Percentiles rank a stretch among this genome's conserved stretches.
These are phyloP conservation scores for Candida hungchunana DNA, from an alignment of 805 yeast genomes.

Conservation along the genomic window DNA sequence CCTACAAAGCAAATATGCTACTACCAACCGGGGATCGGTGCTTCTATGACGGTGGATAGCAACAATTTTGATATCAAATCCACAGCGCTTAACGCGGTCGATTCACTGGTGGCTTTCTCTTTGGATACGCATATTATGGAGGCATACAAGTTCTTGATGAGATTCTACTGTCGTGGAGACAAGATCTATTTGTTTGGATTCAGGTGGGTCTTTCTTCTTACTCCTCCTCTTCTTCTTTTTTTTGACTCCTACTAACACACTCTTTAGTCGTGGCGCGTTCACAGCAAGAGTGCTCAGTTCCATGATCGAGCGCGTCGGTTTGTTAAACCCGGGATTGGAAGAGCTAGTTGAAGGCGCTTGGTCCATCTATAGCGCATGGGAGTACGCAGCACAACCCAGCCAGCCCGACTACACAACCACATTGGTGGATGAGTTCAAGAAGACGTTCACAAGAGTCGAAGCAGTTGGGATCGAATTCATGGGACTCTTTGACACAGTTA, in stretches of 20 bases:
- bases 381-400: conserved; percentile 52
- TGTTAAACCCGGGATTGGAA: conserved; percentile 51
- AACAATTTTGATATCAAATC: conserved; percentile 19
- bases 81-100: conserved; percentile 29
- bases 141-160: conserved; percentile 52
- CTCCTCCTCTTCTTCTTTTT: too few species aligned
- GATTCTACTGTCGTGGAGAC: conserved; percentile 45
- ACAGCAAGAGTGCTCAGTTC: conserved; percentile 61
- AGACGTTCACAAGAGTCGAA: conserved; percentile 45
- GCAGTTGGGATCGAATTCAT: conserved; percentile 47
- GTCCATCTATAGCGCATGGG: conserved; percentile 59
- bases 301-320: conserved; percentile 61
- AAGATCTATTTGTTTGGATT: conserved; percentile 55
- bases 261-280: conserved; percentile 54
- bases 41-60: conserved; percentile 39
- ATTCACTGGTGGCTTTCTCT: conserved; percentile 48
- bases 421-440: conserved; percentile 48
- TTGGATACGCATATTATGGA: conserved; percentile 53
- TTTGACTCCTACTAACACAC: conserved; percentile 3
- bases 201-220: conserved; percentile 26
- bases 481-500: conserved; percentile 69
- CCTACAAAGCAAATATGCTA: conserved; percentile 46
- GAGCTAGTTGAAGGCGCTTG: conserved; percentile 57
- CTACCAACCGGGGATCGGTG: conserved; percentile 68
- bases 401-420: conserved; percentile 39